phyloP scores from a whole-genome alignment of 208 protist genomes.

The Tritrichomonas musculus region DNA sequence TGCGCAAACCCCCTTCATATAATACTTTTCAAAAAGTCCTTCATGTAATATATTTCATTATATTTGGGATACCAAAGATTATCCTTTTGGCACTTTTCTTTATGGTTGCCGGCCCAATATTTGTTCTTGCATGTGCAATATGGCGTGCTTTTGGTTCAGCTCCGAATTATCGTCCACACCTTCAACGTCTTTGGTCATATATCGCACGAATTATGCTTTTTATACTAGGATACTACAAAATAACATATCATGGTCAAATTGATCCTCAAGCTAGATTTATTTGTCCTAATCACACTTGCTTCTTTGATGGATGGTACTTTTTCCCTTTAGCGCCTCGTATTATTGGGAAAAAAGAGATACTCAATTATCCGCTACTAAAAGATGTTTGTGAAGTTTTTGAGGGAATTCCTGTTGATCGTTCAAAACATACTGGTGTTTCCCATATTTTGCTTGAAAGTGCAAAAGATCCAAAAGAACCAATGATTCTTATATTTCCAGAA shows the following conservation, averaged over 20 bases:
- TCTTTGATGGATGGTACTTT: conserved; percentile 23
- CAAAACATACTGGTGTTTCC: background rate
- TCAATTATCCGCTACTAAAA: background rate
- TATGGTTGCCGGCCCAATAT: background rate
- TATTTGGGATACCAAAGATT: conserved; percentile 6
- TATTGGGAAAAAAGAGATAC: background rate
- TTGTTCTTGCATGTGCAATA: background rate
- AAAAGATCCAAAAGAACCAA: background rate
- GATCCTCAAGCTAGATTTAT: background rate
- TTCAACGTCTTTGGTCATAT: background rate
- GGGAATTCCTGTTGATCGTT: background rate
- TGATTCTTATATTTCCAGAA: background rate
- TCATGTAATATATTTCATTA: background rate
- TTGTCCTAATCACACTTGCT: background rate
- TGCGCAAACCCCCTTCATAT: background rate
- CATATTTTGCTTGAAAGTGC: background rate
- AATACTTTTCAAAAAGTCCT: background rate
- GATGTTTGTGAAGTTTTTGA: background rate
- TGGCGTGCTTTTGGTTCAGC: background rate
- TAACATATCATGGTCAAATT: background rate
- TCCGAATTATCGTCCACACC: background rate
- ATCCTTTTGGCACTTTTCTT: background rate
- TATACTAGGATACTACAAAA: background rate
- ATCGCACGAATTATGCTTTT: conserved; percentile 4
- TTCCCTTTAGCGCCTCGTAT: background rate